Percentiles rank a stretch among this genome's conserved stretches.
Conservation (phyloP, 768 basidiomycete genomes). For the Lepiota subincarnata region DNA sequence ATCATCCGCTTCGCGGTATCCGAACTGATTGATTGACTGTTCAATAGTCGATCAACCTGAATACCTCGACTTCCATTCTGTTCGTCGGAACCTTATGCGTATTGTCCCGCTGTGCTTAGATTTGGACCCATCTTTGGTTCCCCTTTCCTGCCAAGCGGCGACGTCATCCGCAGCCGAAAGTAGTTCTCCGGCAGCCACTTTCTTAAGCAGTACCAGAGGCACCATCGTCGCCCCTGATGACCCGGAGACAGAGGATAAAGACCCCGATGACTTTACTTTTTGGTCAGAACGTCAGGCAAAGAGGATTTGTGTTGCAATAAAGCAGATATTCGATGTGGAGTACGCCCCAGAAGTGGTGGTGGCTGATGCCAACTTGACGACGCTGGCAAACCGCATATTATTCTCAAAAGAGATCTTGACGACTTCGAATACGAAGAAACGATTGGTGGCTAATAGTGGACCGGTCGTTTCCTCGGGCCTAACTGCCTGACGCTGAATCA, state of each 20-base stretch:
- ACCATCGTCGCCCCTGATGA: conserved; percentile 19
- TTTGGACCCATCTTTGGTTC: conserved; percentile 78
- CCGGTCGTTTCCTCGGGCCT: not conserved
- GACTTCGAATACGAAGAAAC: conserved; percentile 6
- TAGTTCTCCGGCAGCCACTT: not conserved
- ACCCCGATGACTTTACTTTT: conserved; percentile 92
- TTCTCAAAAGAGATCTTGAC: conserved; percentile 46
- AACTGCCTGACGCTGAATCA: not conserved
- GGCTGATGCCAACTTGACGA: conserved; percentile 89
- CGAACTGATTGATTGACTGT: conserved; percentile 12
- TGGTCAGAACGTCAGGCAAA: conserved; percentile 90
- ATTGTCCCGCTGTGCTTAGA: conserved; percentile 88
- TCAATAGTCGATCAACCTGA: conserved; percentile 64
- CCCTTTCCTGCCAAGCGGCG: conserved; percentile 53
- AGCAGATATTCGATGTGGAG: conserved; percentile 84
- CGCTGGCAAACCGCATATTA: conserved; percentile 79
- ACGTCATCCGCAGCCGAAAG: conserved; percentile 14
- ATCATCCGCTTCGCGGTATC: not conserved
- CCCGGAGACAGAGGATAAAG: conserved; percentile 41
- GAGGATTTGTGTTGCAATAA: conserved; percentile 75
- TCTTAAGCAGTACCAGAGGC: conserved; percentile 6
- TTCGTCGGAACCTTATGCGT: conserved; percentile 63
- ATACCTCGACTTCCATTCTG: conserved; percentile 57
- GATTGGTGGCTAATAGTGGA: not conserved
- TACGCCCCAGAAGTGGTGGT: conserved; percentile 87